phyloP scores from a whole-genome alignment of 2,329 filamentous ascomycete species.

The Aspergillus sp. region DNA sequence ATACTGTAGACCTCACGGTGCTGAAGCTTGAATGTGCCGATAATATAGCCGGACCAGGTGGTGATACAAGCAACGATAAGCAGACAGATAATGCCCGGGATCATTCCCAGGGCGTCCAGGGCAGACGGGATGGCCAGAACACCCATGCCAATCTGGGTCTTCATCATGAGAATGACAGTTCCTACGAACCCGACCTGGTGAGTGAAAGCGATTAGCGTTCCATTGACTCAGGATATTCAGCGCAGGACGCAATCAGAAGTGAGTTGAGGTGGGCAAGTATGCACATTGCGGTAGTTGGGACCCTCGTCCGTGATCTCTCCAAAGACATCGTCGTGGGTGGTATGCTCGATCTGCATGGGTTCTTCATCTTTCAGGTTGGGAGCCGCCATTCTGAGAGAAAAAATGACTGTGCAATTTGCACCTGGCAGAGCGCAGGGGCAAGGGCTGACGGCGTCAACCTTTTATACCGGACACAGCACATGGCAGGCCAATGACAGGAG shows the following conservation, averaged over 20 bases:
- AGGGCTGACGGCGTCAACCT: too few relatives aligned
- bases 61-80: conserved; percentile 44
- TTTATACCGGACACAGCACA: too few relatives aligned
- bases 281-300: conserved; percentile 9
- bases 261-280: too few relatives aligned
- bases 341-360: too few relatives aligned
- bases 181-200: conserved; percentile 44
- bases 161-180: conserved; percentile 47
- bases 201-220: neutral
- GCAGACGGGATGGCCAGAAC: conserved; percentile 50
- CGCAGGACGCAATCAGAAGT: too few relatives aligned
- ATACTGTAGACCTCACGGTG: conserved; percentile 59
- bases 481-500: too few relatives aligned
- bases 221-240: neutral
- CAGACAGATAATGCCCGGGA: conserved; percentile 50
- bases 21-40: conserved; percentile 51
- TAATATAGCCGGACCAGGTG: conserved; percentile 50
- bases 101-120: conserved; percentile 48
- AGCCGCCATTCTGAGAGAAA: too few relatives aligned
- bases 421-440: too few relatives aligned
- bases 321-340: conserved; percentile 4
- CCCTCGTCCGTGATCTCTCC: conserved; percentile 3
- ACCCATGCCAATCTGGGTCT: conserved; percentile 48
- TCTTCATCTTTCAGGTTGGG: too few relatives aligned
- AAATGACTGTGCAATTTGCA: too few relatives aligned